These are phyloP conservation scores for Botrytis porri DNA, from an alignment of 2,329 filamentous ascomycete species.

Conservation along the genomic window DNA sequence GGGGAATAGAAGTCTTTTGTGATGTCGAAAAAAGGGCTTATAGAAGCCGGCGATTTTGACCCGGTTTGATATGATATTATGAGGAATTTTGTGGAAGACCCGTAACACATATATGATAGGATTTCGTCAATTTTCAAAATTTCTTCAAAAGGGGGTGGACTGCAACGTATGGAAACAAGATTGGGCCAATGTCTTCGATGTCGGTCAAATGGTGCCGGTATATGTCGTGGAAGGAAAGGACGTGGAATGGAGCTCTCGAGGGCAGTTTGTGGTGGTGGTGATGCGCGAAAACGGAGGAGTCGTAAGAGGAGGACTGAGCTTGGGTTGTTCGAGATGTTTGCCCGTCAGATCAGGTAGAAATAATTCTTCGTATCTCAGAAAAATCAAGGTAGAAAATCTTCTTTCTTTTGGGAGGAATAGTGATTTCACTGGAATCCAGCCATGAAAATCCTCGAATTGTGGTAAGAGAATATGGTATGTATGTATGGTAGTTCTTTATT, in stretches of 20 bases:
- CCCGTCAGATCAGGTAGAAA: slow-evolving; percentile 9
- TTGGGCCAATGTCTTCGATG: slow-evolving; percentile 4
- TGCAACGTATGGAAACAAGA: slow-evolving; percentile 12
- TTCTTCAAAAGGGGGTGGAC: neutral
- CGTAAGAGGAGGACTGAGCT: slow-evolving; percentile 9
- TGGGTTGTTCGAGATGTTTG: slow-evolving; percentile 9
- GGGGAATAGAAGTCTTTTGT: slow-evolving; percentile 1
- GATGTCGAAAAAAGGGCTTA: neutral
- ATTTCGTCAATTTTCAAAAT: neutral
- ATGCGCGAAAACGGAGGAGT: slow-evolving; percentile 3
- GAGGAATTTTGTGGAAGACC: slow-evolving; percentile 11
- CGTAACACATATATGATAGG: slow-evolving; percentile 10
- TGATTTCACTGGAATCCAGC: slow-evolving; percentile 35
- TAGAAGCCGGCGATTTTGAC: neutral
- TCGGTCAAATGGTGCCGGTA: slow-evolving; percentile 10
- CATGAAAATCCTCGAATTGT: slow-evolving; percentile 29
- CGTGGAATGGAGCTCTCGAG: slow-evolving; percentile 10
- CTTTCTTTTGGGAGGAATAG: slow-evolving; percentile 15
- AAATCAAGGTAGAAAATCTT: slow-evolving; percentile 7
- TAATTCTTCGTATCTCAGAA: slow-evolving; percentile 7
- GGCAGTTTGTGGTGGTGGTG: slow-evolving; percentile 4
- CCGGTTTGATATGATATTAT: neutral
- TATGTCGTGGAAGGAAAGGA: slow-evolving; percentile 14
- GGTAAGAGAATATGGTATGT: slow-evolving; percentile 6
- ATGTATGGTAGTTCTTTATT: slow-evolving; percentile 12